A percentile compares a stretch with the other conserved stretches of the same genome.
Conservation (phyloP, 495 filamentous ascomycete genomes). For the Articulospora tetracladia region DNA sequence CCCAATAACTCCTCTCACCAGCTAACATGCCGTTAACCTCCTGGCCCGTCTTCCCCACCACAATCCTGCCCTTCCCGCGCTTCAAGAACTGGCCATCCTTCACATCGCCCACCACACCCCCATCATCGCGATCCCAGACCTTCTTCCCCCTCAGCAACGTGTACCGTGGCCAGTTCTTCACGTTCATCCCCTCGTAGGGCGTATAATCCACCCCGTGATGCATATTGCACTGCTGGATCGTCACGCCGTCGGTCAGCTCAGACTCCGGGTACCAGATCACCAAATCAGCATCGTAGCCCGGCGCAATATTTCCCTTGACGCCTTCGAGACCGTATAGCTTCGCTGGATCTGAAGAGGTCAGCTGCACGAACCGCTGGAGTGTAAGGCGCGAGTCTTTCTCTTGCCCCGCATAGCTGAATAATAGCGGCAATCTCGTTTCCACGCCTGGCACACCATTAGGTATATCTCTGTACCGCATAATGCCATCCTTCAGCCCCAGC, state of each 20-base stretch:
- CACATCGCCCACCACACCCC: constrained; percentile 23
- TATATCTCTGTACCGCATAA: constrained; percentile 30
- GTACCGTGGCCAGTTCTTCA: constrained; percentile 34
- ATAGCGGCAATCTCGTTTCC: constrained; percentile 46
- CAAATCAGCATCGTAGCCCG: constrained; percentile 44
- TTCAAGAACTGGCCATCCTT: constrained; percentile 29
- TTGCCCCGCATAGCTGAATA: constrained; percentile 31
- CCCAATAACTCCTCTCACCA: constrained; percentile 15
- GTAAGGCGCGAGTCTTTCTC: constrained; percentile 31
- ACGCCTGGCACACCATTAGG: constrained; percentile 53
- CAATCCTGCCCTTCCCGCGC: constrained; percentile 17
- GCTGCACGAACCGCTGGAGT: constrained; percentile 47
- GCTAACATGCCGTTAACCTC: constrained; percentile 15
- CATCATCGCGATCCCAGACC: constrained; percentile 31
- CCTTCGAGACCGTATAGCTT: constrained; percentile 50
- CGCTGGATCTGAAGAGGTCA: constrained; percentile 49
- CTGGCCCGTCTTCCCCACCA: constrained; percentile 15
- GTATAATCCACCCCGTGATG: constrained; percentile 35
- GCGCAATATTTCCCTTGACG: constrained; percentile 44
- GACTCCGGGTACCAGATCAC: constrained; percentile 38
- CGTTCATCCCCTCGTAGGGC: constrained; percentile 31
- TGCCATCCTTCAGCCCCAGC: constrained; percentile 26
- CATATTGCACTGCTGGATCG: constrained; percentile 22
- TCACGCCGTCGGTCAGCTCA: constrained; percentile 19
- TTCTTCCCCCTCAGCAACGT: constrained; percentile 30